These are phyloP conservation scores for Suhomyces atakaporum DNA, from an alignment of 1,139 yeast genomes.

Conservation along the genomic window DNA sequence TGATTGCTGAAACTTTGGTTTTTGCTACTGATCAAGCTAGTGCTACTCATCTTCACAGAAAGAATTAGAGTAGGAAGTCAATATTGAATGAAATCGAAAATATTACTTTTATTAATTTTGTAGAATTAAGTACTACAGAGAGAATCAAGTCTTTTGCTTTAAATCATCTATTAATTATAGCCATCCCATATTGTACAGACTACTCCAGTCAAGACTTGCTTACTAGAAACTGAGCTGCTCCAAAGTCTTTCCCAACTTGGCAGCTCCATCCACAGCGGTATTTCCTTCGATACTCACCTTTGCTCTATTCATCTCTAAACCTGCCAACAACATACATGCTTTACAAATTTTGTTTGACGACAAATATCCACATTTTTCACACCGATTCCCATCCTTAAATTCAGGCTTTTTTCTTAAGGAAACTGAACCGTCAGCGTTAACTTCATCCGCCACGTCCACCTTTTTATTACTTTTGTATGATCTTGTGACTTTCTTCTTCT, in stretches of 20 bases:
- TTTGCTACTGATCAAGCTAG: conserved; percentile 82
- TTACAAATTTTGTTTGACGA: conserved; percentile 88
- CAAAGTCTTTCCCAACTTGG: conserved; percentile 62
- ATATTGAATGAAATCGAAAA: no score
- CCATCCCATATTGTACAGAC: background rate
- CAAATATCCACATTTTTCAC: conserved; percentile 89
- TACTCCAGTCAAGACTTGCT: background rate
- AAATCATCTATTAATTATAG: background rate
- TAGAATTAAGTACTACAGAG: no score
- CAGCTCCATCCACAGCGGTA: conserved; percentile 62
- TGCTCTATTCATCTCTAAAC: conserved; percentile 76
- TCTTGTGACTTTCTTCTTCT: conserved; percentile 38
- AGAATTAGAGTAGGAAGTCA: conserved; percentile 1
- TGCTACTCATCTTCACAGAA: conserved; percentile 53
- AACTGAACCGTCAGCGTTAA: conserved; percentile 63
- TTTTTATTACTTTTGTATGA: conserved; percentile 32
- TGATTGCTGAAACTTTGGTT: conserved; percentile 74
- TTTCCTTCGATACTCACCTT: conserved; percentile 56
- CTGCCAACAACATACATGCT: conserved; percentile 87
- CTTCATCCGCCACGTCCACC: conserved; percentile 35
- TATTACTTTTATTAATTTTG: no score
- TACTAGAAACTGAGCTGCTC: conserved; percentile 66
- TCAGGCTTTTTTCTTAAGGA: conserved; percentile 32
- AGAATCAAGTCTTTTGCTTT: background rate
- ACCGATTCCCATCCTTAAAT: conserved; percentile 65